Evolutionary conservation across 108 stramenopile genomes (phyloP), one percentile per base, ranked within the genome.

Genomic region (Nitzschia sp.): DNA sequence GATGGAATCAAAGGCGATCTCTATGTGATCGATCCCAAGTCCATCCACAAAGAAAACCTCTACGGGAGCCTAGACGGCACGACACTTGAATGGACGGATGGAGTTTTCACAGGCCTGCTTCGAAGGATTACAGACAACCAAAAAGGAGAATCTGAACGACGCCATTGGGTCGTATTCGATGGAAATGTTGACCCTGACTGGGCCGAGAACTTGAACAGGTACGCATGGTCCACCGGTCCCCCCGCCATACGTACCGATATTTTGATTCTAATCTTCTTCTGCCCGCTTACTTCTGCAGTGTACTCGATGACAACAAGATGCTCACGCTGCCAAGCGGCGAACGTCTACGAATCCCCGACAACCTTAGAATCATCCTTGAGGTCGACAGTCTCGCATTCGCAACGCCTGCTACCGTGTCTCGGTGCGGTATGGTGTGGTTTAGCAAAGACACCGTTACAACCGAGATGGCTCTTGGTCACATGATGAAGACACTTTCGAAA

Each of bases 1-100:
- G 97, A 98, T 68, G 95, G 95, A 11, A 68, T 72, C 9, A 95
- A 95, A 72, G 97, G 94, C 21, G 97, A 98, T 34, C 71, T 92
- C 32, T 94, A 96, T 49, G 84, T 92, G 1, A 97, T 99, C 64
- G 99, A 99, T 72, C 97, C 99, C 21, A 99, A 98, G 79, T 93
- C 98, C 24, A 83, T 98, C 9, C 66, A 78, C 75, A 98, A 98
- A 66, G 96, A 98, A 57, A 75, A 79, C 9, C 75, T 99, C 18
- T 98, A 94, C 80, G 99, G 99, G 56, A 64, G 68, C 17, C 79
- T 99, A 28, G 99, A 99, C 71, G 93, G 96, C 8, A 98, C 96
- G 34, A 99, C 99, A 0, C 81, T 98, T 38, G 99, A 99, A 70
- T 99, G 99, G 99, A 98, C 96, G n/a, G 98, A 99, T 72, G 99